Conservation (phyloP, 345 rosid genomes). For the Sisymbrium altissimum region DNA sequence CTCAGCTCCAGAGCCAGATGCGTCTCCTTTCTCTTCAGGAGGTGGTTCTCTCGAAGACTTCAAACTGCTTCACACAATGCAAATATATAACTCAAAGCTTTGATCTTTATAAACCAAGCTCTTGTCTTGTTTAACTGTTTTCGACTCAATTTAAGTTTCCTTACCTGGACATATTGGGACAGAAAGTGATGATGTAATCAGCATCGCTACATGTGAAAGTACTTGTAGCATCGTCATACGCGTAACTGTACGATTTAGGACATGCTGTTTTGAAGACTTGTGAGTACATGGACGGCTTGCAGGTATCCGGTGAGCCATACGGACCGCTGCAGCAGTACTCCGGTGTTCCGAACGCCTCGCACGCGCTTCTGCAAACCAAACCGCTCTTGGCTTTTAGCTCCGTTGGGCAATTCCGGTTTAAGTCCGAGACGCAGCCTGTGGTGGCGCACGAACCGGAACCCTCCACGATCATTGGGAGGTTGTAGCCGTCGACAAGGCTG, state of each 20-base stretch:
- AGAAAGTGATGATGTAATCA: constrained; percentile 58
- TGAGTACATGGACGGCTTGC: constrained; percentile 52
- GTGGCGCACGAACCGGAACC: too few species aligned
- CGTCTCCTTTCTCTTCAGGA: constrained; percentile 1
- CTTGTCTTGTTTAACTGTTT: background rate
- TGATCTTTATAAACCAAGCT: background rate
- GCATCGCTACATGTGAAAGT: constrained; percentile 61
- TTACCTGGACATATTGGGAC: constrained; percentile 52
- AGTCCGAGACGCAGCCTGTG: too few species aligned
- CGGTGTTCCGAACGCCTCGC: too few species aligned
- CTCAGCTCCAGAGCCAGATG: background rate
- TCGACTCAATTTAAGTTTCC: background rate
- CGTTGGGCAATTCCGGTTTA: too few species aligned
- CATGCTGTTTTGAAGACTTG: constrained; percentile 52
- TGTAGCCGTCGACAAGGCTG: too few species aligned
- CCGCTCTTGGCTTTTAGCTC: too few species aligned
- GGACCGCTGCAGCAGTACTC: constrained; percentile 29
- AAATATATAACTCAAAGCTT: background rate
- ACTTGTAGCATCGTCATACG: constrained; percentile 59
- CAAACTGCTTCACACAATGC: background rate
- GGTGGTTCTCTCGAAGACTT: constrained; percentile 18
- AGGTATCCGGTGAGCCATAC: constrained; percentile 45
- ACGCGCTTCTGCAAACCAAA: too few species aligned
- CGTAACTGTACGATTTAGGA: constrained; percentile 58
- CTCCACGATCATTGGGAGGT: too few species aligned